phyloP scores from a whole-genome alignment of 2,329 filamentous ascomycete genomes.

The Talaromyces sp. region DNA sequence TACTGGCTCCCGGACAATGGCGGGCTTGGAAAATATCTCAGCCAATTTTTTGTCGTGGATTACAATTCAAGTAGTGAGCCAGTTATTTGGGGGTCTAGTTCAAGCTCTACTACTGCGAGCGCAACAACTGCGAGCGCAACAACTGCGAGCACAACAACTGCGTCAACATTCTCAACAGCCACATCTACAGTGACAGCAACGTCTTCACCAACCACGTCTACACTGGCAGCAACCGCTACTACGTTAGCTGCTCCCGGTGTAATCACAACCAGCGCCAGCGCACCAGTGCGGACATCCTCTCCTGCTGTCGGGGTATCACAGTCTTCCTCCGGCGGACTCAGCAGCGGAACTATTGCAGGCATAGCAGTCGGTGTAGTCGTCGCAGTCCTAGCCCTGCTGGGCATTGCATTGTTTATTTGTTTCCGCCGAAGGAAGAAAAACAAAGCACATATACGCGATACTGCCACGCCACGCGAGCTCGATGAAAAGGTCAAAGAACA shows the following conservation, averaged over 20 bases:
- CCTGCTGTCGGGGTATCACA: neutral
- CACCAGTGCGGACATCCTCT: neutral
- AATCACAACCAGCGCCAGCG: neutral
- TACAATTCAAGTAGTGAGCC: neutral
- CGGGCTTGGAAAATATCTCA: neutral
- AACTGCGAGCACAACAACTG: neutral
- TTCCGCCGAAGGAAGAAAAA: slow-evolving; percentile 1
- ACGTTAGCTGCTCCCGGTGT: neutral
- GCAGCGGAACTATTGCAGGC: slow-evolving; percentile 5
- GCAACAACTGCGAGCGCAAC: slow-evolving; percentile 1
- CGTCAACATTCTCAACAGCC: neutral
- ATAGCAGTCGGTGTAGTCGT: slow-evolving; percentile 2
- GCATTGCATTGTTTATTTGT: neutral
- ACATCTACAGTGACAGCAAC: neutral
- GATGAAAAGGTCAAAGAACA: neutral
- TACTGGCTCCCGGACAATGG: neutral
- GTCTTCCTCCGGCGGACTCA: slow-evolving; percentile 1
- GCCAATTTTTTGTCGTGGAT: slow-evolving; percentile 4
- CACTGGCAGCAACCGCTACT: neutral
- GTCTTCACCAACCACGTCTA: neutral
- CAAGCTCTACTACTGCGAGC: neutral
- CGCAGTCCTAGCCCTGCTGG: neutral
- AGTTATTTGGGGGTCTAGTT: neutral
- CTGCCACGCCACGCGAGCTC: neutral
- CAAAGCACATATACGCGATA: neutral